phyloP scores from a whole-genome alignment of 345 rosid species.

The Arabis hirsuta region DNA sequence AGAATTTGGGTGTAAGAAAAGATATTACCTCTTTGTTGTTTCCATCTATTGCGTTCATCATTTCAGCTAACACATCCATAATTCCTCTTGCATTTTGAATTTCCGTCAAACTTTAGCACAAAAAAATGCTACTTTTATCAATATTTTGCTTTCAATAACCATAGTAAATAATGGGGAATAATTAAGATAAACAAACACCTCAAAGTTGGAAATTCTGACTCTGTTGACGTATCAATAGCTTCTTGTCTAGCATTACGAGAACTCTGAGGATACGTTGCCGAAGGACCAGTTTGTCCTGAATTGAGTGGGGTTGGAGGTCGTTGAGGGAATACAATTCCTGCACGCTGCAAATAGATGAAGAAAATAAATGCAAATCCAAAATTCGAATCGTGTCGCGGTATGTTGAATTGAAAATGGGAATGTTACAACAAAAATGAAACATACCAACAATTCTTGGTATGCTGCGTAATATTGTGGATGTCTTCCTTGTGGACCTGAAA shows the following conservation, averaged over 20 bases:
- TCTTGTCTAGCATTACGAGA: slow-evolving; percentile 59
- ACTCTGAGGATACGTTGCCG: slow-evolving; percentile 64
- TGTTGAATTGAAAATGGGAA: background rate
- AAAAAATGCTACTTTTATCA: background rate
- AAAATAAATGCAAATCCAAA: background rate
- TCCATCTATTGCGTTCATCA: slow-evolving; percentile 88
- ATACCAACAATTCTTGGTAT: slow-evolving; percentile 95
- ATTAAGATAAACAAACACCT: slow-evolving; percentile 53
- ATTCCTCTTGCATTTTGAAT: slow-evolving; percentile 96
- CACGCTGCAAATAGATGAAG: slow-evolving; percentile 63
- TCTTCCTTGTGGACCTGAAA: slow-evolving; percentile 93
- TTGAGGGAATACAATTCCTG: slow-evolving; percentile 93
- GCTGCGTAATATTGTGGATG: slow-evolving; percentile 98
- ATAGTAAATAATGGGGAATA: background rate
- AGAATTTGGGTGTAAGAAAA: background rate
- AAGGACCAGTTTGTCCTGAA: slow-evolving; percentile 76
- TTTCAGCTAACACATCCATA: slow-evolving; percentile 96
- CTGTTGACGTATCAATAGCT: slow-evolving; percentile 65
- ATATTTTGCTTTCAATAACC: background rate
- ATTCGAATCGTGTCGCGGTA: no score
- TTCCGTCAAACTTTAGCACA: slow-evolving; percentile 77
- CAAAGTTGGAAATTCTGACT: slow-evolving; percentile 86
- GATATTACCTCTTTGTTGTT: slow-evolving; percentile 82
- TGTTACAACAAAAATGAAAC: slow-evolving; percentile 30
- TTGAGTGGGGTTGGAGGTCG: slow-evolving; percentile 71